These are phyloP conservation scores for Boletus sp. DNA, from an alignment of 1,284 basidiomycete species.

Conservation along the genomic window DNA sequence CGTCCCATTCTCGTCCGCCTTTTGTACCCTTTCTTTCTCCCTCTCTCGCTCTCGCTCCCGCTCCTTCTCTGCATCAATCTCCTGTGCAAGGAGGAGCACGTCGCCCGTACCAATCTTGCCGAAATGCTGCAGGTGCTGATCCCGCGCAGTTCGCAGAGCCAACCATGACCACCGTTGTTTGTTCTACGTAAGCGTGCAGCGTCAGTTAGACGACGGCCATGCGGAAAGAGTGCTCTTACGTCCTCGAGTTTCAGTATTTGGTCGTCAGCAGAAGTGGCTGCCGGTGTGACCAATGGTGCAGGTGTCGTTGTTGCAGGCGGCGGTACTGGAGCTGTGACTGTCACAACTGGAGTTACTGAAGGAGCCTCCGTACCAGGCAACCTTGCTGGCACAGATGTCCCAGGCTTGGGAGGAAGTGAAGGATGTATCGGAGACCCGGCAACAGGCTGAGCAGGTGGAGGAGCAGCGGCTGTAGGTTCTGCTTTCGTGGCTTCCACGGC, in stretches of 20 bases:
- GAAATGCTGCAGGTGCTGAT: conserved; percentile 70
- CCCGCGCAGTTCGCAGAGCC: conserved; percentile 74
- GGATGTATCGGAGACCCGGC: conserved; percentile 60
- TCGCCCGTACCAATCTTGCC: conserved; percentile 82
- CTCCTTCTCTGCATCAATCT: conserved; percentile 67
- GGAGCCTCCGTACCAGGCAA: conserved; percentile 37
- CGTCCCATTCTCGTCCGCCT: conserved; percentile 39
- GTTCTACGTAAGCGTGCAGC: conserved; percentile 48
- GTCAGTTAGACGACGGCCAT: conserved; percentile 14
- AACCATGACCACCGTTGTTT: conserved; percentile 77
- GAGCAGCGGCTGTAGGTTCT: conserved; percentile 15
- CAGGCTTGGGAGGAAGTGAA: conserved; percentile 60
- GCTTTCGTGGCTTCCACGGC: conserved; percentile 30
- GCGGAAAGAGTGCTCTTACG: conserved; percentile 41
- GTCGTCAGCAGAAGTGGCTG: conserved; percentile 46
- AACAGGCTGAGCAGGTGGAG: conserved; percentile 14
- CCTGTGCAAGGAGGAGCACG: conserved; percentile 60
- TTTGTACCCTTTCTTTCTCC: conserved; percentile 40
- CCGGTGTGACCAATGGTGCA: conserved; percentile 19
- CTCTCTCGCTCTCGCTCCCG: conserved; percentile 42
- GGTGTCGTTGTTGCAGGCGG: conserved; percentile 26
- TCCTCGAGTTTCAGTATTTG: conserved; percentile 64
- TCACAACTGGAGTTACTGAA: conserved; percentile 9
- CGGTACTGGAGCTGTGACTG: conserved; percentile 13
- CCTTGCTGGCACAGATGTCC: conserved; percentile 39